A percentile compares a stretch with the other conserved stretches of the same genome.
phyloP scores from a whole-genome alignment of 257 asterid genomes.

The Oldenlandia corymbosa region DNA sequence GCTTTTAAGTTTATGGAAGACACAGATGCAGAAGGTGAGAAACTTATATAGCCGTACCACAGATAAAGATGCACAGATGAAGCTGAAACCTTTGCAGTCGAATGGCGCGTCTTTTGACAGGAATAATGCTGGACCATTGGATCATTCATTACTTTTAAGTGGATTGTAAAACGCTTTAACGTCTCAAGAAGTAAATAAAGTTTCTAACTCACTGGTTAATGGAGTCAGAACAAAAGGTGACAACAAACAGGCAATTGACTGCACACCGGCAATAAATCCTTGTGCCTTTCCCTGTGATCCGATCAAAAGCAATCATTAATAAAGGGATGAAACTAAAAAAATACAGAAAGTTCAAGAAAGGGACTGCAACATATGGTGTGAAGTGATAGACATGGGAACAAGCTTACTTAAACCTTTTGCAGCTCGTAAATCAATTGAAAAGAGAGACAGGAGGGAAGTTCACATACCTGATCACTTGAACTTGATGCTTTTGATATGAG shows the following conservation, averaged over 20 bases:
- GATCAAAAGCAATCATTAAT: neutral
- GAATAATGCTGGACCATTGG: conserved; percentile 62
- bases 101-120: conserved; percentile 81
- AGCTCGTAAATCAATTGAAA: neutral
- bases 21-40: neutral
- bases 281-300: conserved; percentile 80
- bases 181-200: neutral
- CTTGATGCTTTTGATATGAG: conserved; percentile 72
- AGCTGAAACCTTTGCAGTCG: conserved; percentile 90
- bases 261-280: conserved; percentile 78
- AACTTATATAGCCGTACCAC: conserved; percentile 36
- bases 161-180: neutral
- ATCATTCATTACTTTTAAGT: conserved; percentile 8
- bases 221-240: conserved; percentile 91
- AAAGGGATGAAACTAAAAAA: neutral
- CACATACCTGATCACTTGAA: conserved; percentile 68
- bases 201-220: conserved; percentile 58
- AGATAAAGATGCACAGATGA: conserved; percentile 70
- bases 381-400: too few relatives aligned
- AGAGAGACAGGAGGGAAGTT: neutral
- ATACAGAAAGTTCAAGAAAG: too few relatives aligned
- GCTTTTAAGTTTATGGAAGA: neutral
- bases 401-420: neutral
- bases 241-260: conserved; percentile 66
- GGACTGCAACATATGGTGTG: too few relatives aligned